Evolutionary conservation across 306 rosid species (phyloP), one percentile per base, ranked within the genome.

Genomic region (Comarum palustre): DNA sequence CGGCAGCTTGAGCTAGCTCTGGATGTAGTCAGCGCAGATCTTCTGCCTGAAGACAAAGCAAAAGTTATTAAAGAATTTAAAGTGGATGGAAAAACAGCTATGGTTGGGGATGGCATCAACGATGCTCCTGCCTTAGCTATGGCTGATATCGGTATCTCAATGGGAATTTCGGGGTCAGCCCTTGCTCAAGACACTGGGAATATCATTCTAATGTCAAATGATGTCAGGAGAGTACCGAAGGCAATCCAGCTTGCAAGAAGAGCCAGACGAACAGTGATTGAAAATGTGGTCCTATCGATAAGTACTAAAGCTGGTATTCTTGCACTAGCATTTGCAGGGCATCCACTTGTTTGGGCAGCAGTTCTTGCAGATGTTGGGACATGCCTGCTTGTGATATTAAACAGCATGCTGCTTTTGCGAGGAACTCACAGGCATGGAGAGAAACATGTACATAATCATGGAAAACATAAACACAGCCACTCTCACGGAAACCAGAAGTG

Each of bases 331-430:
- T 66, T 95, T 71, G 90, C 79, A n/a, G 99, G 99, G 34, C 86
- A 91, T 77, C 99, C 99, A 19, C 83, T 91, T 50, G 87, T 95
- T 63, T 91, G 99, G 97, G 99, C 97, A n/a, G 99, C 99, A 62
- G 99, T 95, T 83, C 90, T 91, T 46, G 97, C 96, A 13, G 99
- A 95, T 81, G 96, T 88, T 46, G 99, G 99, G 69, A 92, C 96
- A 14, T 91, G 99, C 71, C 3, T 95, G 51, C 77, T 90, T 24
- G 99, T 95, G 47, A 95, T 90, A 63, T 76, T 91, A 14, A 95
- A 95, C 82, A 95, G 97, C 85, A 95, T 95, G 99, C 80, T 91
- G 19, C 89, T 95, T 65, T 74, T 95, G 76, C 69, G 7, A 41
- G 86, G 72, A 41, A 73, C 82, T 6, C 59, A 81, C 69, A 76